Conservation (phyloP, 1,139 yeast species). For the Candida mesenterica region DNA sequence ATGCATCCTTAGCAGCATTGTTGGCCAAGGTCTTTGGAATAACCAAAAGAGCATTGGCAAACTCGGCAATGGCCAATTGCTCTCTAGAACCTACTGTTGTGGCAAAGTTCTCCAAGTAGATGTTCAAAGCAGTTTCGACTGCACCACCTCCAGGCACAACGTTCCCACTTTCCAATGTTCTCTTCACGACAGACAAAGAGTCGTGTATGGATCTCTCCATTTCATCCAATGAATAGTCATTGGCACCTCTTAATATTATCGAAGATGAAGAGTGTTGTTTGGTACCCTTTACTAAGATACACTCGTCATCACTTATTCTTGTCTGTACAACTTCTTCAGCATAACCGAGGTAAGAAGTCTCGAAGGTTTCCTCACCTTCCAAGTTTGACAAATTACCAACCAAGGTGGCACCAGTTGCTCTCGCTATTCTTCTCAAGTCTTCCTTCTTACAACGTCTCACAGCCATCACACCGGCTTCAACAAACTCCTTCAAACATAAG, state of each 20-base stretch:
- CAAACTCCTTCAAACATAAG: conserved; percentile 90
- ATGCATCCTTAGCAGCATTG: conserved; percentile 96
- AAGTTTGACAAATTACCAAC: conserved; percentile 84
- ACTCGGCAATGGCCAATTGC: conserved; percentile 96
- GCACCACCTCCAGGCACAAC: conserved; percentile 99
- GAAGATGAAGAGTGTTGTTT: conserved; percentile 92
- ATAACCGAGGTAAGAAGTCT: conserved; percentile 76
- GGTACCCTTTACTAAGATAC: conserved; percentile 91
- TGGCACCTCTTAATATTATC: conserved; percentile 91
- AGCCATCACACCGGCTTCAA: conserved; percentile 95
- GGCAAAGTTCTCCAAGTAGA: conserved; percentile 94
- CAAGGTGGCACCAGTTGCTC: conserved; percentile 96
- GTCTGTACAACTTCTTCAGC: conserved; percentile 95
- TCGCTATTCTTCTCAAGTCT: conserved; percentile 92
- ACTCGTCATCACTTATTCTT: conserved; percentile 93
- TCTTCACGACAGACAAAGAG: conserved; percentile 89
- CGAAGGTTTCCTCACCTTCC: conserved; percentile 98
- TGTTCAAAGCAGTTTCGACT: conserved; percentile 93
- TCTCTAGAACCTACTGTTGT: conserved; percentile 97
- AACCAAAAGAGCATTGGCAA: conserved; percentile 83
- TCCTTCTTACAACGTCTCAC: conserved; percentile 98
- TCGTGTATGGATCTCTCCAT: conserved; percentile 98
- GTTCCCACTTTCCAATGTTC: conserved; percentile 90
- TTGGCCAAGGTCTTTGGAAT: conserved; percentile 97
- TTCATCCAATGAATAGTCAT: conserved; percentile 94